Evolutionary conservation across 176 grass and related monocot species (phyloP), one percentile per base, ranked within the genome.

Genomic region (Paspalum vaginatum): DNA sequence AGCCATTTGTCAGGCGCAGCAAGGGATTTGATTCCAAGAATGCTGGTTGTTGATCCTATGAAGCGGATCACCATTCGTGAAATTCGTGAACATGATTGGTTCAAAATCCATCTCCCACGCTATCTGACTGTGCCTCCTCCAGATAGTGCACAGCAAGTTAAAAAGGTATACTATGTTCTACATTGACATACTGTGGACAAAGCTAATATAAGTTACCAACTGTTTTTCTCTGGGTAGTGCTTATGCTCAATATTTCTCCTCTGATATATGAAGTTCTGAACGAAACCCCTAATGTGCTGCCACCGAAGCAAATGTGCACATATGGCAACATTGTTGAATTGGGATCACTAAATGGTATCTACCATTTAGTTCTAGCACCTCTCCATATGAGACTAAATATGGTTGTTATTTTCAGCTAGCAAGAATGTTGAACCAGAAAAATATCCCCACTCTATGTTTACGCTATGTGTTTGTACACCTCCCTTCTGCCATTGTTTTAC

Each of bases 21-120:
- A 63, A 80, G 91, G 81, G 84, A 93, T 81, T 89, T 93, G 72
- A 93, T 93, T 81, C 84, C 91, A 22, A 87, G 91, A 76, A 93
- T 93, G 91, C 67, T 93, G 50, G 80, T 89, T 74, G 91, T 93
- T 59, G 91, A 93, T 58, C 91, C 91, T 79, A 93, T 87, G 87
- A 93, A 89, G 48, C 74, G 91, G 79, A 93, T 93, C 68, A 93
- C 87, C 21, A 89, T 93, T 51, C 81, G 81, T 24, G 91, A 93
- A 86, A 93, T 93, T 37, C 87, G 81, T 51, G 87, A 87, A 58
- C 91, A 93, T 85, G 75, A 79, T 74, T 93, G 91, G 91, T 93
- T 93, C 37, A 61, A 93, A 78, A 62, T 79, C 78, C 84, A 44
- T 70, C 87, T 93, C 20, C 91, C 91, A 45, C 84, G 81, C 47